Base-by-base conservation (phyloP, 1,284 basidiomycete species). In the Porodaedalea pini region DNA sequence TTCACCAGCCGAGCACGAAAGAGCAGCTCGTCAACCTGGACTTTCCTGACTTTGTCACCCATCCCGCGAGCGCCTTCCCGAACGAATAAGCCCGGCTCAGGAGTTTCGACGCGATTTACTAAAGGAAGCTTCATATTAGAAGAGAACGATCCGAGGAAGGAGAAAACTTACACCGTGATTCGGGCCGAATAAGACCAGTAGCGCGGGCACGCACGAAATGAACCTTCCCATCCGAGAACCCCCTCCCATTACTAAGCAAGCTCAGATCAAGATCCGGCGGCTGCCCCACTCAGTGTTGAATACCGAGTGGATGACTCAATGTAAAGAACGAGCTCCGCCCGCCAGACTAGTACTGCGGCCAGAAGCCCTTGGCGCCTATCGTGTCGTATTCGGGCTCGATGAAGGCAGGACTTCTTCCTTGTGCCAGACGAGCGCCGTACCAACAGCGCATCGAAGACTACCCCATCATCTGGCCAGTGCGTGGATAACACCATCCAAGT, bases 1-100 rank as follows among this genome's bases (percentile, higher is more conserved):
- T 94, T 94, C 63, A 90, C 76, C 7, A 91, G 74, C 3, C 88
- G 80, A 0, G 89, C 83, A 10, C 80, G 89, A 65, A 92, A 82
- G 80, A 92, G 94, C 23, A 94, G 75, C 55, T 91, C 86, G 62
- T 92, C 83, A 56, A 94, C 92, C 67, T 94, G 91, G 17, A 66
- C 71, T 31, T 75, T 31, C 11, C 72, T 72, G 15, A 79, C 71
- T 2, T 75, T 73, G 32, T 68, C 64, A 1, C 61, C 31, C 0
- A 68, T 49, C 5, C 66, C 1, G 62, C 73, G 13, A 54, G 45
- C 7, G 40, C 40, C 21, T 71, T 67, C 1, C 85, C 85, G 63
- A 3, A 65, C 63, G 64, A 76, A 92, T 0, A 69, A 80, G 11
- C 79, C 79, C 49, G 83, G 76, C 67, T 92, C 90, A 89, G 75